A percentile compares a stretch with the other conserved stretches of the same genome.
These are phyloP conservation scores for Fusarium duplospermum DNA, from an alignment of 2,329 filamentous ascomycete species.

Conservation along the genomic window DNA sequence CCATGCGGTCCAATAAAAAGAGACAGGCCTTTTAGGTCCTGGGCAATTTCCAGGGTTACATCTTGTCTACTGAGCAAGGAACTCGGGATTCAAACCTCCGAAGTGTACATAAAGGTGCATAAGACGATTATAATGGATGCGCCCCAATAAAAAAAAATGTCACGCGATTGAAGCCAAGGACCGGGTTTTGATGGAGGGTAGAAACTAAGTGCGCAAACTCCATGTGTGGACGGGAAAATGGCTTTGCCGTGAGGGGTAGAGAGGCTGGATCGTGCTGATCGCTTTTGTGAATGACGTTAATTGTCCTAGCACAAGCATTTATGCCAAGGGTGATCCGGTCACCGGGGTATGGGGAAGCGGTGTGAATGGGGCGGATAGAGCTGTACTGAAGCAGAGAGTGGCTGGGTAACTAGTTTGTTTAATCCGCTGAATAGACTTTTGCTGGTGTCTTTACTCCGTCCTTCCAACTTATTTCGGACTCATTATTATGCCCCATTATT, in stretches of 20 bases:
- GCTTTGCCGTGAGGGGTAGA: not conserved
- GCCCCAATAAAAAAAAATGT: slow-evolving; percentile 19
- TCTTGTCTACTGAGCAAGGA: not conserved
- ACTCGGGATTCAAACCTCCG: slow-evolving; percentile 12
- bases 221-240: not conserved
- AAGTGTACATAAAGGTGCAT: not conserved
- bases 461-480: too few species aligned
- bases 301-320: not conserved
- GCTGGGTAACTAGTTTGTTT: not conserved
- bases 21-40: not conserved
- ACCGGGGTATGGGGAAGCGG: not conserved
- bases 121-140: not conserved
- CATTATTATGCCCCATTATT: not conserved
- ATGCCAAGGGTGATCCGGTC: not conserved
- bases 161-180: not conserved
- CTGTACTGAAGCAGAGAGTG: not conserved
- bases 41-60: slow-evolving; percentile 9
- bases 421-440: not conserved
- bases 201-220: not conserved
- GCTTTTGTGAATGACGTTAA: not conserved
- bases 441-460: not conserved
- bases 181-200: not conserved
- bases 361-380: not conserved
- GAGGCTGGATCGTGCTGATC: not conserved
- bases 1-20: slow-evolving; percentile 29